phyloP scores from a whole-genome alignment of 2,329 filamentous ascomycete genomes.

The Hirsutella thompsonii region DNA sequence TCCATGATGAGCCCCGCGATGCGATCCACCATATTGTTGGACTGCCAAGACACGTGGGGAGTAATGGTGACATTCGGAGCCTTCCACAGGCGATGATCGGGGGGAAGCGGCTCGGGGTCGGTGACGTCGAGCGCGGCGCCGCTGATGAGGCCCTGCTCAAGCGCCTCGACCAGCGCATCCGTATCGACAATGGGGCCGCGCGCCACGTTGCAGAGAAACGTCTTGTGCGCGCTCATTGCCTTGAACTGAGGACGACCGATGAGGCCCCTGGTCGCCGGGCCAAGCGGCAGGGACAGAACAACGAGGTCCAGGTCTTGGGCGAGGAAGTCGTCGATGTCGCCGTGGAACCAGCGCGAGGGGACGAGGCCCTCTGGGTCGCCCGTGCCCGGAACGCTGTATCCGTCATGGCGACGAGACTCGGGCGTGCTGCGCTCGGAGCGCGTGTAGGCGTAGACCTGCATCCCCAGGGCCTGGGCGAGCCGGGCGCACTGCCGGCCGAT shows the following conservation, averaged over 20 bases:
- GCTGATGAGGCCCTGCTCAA: slow-evolving; percentile 24
- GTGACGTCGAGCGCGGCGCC: slow-evolving; percentile 61
- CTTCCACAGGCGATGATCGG: slow-evolving; percentile 50
- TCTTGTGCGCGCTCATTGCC: slow-evolving; percentile 14
- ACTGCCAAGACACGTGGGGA: slow-evolving; percentile 24
- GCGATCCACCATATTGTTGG: slow-evolving; percentile 13
- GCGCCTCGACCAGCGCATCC: slow-evolving; percentile 41
- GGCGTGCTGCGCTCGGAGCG: slow-evolving; percentile 44
- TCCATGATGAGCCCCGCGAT: slow-evolving; percentile 12
- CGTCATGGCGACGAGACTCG: slow-evolving; percentile 41
- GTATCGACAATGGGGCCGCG: slow-evolving; percentile 32
- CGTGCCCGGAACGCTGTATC: slow-evolving; percentile 54
- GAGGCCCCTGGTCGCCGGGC: slow-evolving; percentile 20
- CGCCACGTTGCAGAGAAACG: slow-evolving; percentile 54
- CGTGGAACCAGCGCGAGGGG: slow-evolving; percentile 29
- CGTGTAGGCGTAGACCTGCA: slow-evolving; percentile 57
- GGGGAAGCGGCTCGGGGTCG: slow-evolving; percentile 57
- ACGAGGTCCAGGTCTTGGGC: slow-evolving; percentile 28
- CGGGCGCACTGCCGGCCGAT: slow-evolving; percentile 30
- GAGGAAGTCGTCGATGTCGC: slow-evolving; percentile 28
- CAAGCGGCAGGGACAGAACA: slow-evolving; percentile 28
- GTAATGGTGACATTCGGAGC: slow-evolving; percentile 49
- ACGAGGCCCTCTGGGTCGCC: slow-evolving; percentile 29
- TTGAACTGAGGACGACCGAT: slow-evolving; percentile 31
- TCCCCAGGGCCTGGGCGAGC: slow-evolving; percentile 46